A percentile compares a stretch with the other conserved stretches of the same genome.
These are phyloP conservation scores for Phytophthora pisi DNA, from an alignment of 352 stramenopile genomes.

Conservation along the genomic window DNA sequence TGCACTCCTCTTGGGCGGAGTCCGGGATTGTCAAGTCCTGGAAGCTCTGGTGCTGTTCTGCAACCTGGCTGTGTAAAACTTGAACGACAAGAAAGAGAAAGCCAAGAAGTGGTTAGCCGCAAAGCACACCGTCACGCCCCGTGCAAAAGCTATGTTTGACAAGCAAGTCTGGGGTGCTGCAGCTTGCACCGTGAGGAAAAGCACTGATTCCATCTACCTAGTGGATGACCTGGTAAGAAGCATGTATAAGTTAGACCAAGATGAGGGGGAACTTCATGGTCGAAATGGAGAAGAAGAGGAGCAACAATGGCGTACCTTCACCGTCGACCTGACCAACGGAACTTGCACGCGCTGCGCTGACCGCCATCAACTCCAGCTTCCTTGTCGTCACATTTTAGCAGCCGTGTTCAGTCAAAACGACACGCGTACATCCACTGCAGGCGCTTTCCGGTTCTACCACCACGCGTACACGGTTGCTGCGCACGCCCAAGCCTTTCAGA, in stretches of 20 bases:
- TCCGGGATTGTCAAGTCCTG: not conserved
- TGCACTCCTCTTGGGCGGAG: not conserved
- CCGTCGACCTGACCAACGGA: not conserved
- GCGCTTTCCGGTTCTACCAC: not conserved
- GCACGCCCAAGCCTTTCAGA: not conserved
- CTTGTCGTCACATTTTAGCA: not conserved
- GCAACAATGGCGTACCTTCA: not conserved
- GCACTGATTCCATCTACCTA: not conserved
- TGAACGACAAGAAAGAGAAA: not conserved
- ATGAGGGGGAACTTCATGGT: not conserved
- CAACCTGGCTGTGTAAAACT: not conserved
- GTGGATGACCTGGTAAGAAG: not conserved
- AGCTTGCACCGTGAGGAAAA: conserved; percentile 1
- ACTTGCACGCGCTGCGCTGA: not conserved
- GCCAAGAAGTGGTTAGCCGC: not conserved
- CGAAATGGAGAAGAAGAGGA: not conserved
- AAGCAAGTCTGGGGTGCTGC: not conserved
- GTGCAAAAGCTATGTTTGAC: conserved; percentile 1
- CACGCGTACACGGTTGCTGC: not conserved
- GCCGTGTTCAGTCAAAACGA: not conserved
- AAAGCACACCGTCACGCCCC: not conserved
- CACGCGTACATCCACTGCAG: not conserved
- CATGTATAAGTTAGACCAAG: not conserved
- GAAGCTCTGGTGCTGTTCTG: not conserved
- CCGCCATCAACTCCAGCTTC: not conserved